Evolutionary conservation across 768 basidiomycete species (phyloP).

Genomic region (Favolaschia claudopus): DNA sequence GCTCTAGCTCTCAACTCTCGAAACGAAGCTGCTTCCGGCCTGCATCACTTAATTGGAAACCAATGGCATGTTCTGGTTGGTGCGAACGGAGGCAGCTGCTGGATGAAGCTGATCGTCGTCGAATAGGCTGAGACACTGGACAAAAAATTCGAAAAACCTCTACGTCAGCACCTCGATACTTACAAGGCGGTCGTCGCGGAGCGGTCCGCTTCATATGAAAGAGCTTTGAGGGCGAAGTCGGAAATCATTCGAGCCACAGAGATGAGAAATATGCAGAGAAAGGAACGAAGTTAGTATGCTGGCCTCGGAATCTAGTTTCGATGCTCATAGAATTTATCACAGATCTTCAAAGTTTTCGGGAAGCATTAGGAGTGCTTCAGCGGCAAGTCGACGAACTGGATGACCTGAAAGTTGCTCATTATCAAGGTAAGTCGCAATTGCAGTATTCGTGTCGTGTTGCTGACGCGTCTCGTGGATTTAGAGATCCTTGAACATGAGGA

Average conservation of each 20-base stretch:
- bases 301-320: not conserved
- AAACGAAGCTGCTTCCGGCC: conserved; percentile 71
- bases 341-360: conserved; percentile 91
- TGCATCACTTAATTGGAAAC: conserved; percentile 92
- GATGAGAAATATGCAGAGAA: conserved; percentile 81
- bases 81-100: conserved; percentile 19
- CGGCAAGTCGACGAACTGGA: conserved; percentile 93
- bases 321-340: conserved; percentile 18
- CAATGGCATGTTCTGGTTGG: conserved; percentile 91
- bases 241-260: conserved; percentile 87
- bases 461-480: too few relatives aligned
- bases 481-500: conserved; percentile 93
- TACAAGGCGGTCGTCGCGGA: conserved; percentile 80
- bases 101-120: not conserved
- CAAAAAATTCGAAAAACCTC: conserved; percentile 87
- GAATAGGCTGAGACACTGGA: conserved; percentile 83
- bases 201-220: conserved; percentile 86
- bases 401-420: conserved; percentile 83
- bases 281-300: conserved; percentile 76
- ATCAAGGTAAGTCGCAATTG: too few relatives aligned
- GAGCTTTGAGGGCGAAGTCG: conserved; percentile 82
- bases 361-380: conserved; percentile 82
- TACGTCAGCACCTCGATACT: conserved; percentile 83
- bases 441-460: too few relatives aligned
- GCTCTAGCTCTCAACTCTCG: conserved; percentile 9